Percentiles rank a stretch among this genome's conserved stretches.
Evolutionary conservation across 331 rosid genomes (phyloP).

Genomic region (Spiraea crenata): DNA sequence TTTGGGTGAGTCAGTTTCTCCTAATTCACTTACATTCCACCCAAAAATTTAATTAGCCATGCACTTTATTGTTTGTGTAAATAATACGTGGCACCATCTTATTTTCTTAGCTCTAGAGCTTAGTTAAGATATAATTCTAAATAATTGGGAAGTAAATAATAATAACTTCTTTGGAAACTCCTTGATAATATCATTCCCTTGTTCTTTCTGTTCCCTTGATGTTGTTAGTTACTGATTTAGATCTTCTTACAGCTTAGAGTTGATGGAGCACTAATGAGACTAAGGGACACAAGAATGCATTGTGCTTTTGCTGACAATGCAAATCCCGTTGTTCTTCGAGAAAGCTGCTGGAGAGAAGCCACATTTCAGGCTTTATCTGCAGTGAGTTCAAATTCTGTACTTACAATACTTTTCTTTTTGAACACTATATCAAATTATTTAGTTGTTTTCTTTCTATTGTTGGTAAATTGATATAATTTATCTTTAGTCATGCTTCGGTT

Average conservation of each 20-base stretch:
- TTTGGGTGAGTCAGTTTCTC: conserved; percentile 69
- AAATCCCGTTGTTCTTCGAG: conserved; percentile 72
- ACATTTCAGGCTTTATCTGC: conserved; percentile 75
- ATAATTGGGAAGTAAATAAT: background rate
- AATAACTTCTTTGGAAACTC: background rate
- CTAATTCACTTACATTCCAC: conserved; percentile 16
- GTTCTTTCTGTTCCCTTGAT: background rate
- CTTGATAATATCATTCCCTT: background rate
- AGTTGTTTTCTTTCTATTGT: background rate
- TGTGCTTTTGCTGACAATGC: conserved; percentile 56
- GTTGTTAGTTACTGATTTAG: conserved; percentile 8
- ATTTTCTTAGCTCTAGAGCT: background rate
- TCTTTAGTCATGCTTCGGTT: background rate
- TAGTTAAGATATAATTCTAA: background rate
- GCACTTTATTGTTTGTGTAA: background rate
- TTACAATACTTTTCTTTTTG: background rate
- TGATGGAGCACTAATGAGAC: conserved; percentile 91
- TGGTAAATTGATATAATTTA: background rate
- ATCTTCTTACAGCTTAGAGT: conserved; percentile 80
- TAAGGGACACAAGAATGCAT: conserved; percentile 95
- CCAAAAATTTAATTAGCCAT: background rate
- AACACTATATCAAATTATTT: background rate
- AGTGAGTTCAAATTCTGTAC: conserved; percentile 50
- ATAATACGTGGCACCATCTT: background rate
- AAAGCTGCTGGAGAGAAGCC: conserved; percentile 96